Evolutionary conservation across 345 rosid genomes (phyloP), one percentile per base, ranked within the genome.

Genomic region (Acer saccharum): DNA sequence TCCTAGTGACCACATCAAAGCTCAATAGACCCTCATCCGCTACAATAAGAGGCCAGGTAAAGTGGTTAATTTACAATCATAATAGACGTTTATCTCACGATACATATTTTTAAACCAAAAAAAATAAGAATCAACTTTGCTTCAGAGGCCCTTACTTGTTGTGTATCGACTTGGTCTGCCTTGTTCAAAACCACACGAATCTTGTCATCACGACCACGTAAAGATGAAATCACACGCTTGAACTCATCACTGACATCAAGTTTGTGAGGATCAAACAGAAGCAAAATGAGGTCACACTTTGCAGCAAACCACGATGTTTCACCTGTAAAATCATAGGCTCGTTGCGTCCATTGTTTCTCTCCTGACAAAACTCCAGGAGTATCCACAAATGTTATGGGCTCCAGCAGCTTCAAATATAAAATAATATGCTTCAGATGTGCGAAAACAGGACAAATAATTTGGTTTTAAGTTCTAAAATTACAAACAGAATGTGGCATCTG

Each of bases 21-120:
- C 98, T 83, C 99, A 98, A 84, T 96, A 92, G 32, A 96, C 99
- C 86, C 98, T 94, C 99, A 96, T 96, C 66, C 94, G 87, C 99
- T 96, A 87, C 69, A 80, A 72, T 20, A 78, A 35, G 60, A 76
- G 71, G 44, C 6, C 39, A 77, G 10, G 73, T 50, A 65, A 69
- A 63, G 43, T n/a, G 32, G 70, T 76, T 66, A 75, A 14, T 57
- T 63, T 17, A 32, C 80, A 9, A 54, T 25, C 35, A 74, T 41
- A 71, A 57, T 60, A 50, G 18, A 50, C 16, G 4, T 55, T 11
- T 71, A 52, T 48, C 61, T 14, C 21, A 23, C 65, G 67, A 23
- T 12, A 27, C 1, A 55, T 43, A 65, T 43, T 43, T 20, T 66
- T 43, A 32, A 18, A 72, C 80, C 25, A 23, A 23, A 23, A 32